Percentiles rank a stretch among this genome's conserved stretches.
Conservation (phyloP, 495 filamentous ascomycete species). For the Pseudevernia furfuracea region DNA sequence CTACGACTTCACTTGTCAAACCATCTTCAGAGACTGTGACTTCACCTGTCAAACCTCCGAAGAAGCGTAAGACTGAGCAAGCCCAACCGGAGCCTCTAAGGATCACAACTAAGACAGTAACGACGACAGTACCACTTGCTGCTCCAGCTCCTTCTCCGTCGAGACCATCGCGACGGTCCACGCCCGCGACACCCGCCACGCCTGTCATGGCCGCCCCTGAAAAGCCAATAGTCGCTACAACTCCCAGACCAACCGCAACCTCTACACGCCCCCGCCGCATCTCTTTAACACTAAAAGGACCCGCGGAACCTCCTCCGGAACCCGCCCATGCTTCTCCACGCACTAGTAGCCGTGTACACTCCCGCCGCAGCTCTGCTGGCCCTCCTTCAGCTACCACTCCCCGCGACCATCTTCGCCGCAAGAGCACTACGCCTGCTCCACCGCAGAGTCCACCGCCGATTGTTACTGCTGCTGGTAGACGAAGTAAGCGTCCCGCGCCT, state of each 20-base stretch:
- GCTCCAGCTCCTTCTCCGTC: constrained; percentile 27
- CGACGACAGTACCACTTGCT: constrained; percentile 28
- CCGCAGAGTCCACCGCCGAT: constrained; percentile 43
- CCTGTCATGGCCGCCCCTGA: constrained; percentile 25
- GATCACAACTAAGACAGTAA: constrained; percentile 19
- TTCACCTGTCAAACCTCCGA: constrained; percentile 28
- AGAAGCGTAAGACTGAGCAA: constrained; percentile 53
- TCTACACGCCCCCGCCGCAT: constrained; percentile 27
- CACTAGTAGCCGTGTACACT: constrained; percentile 34
- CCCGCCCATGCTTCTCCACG: constrained; percentile 15
- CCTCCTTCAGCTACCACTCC: constrained; percentile 31
- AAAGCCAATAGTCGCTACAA: constrained; percentile 19
- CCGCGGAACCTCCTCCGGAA: constrained; percentile 22
- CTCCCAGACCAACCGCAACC: constrained; percentile 16
- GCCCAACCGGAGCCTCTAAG: constrained; percentile 40
- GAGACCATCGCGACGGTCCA: constrained; percentile 13
- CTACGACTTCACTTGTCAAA: constrained; percentile 8
- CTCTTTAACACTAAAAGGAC: constrained; percentile 27
- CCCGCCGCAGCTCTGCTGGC: constrained; percentile 38
- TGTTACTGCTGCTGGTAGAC: constrained; percentile 41
- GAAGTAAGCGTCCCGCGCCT: constrained; percentile 65
- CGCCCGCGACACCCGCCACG: constrained; percentile 17
- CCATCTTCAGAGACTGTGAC: constrained; percentile 6
- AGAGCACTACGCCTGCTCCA: constrained; percentile 46
- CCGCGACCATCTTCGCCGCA: constrained; percentile 39